Percentiles rank a stretch among this genome's conserved stretches.
Conservation (phyloP, 257 asterid genomes). For the Fraxinus excelsior region DNA sequence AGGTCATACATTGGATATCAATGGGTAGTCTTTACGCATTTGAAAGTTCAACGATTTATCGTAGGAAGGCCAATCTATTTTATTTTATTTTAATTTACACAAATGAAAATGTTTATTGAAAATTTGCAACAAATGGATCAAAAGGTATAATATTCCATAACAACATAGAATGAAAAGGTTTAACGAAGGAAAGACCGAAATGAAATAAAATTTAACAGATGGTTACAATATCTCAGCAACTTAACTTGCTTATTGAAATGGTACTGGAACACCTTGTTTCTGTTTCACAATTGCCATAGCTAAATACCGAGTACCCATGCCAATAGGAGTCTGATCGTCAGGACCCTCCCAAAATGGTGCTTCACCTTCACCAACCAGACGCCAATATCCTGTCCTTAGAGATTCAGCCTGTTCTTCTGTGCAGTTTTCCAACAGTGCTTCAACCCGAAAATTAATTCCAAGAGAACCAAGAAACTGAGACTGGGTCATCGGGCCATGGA, state of each 20-base stretch:
- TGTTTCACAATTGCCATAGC: constrained; percentile 73
- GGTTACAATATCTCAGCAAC: not conserved
- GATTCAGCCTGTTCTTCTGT: constrained; percentile 74
- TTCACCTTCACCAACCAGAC: constrained; percentile 84
- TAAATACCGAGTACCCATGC: constrained; percentile 78
- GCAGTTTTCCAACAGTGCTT: constrained; percentile 68
- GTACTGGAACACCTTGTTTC: constrained; percentile 72
- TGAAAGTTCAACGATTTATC: not conserved
- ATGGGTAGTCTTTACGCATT: not conserved
- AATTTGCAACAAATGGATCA: not conserved
- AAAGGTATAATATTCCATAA: no score
- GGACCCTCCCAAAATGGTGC: constrained; percentile 94
- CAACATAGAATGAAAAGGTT: not conserved
- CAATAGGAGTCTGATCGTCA: constrained; percentile 60
- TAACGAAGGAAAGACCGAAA: not conserved
- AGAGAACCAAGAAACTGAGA: constrained; percentile 81
- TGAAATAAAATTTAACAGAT: not conserved
- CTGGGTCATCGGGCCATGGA: constrained; percentile 83
- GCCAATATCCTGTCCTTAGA: constrained; percentile 79
- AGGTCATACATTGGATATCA: no score
- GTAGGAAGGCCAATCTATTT: no score
- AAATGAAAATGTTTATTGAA: no score
- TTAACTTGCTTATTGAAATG: constrained; percentile 39
- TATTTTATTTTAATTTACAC: not conserved
- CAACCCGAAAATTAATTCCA: constrained; percentile 77